These are phyloP conservation scores for Notholithocarpus densiflorus DNA, from an alignment of 306 rosid genomes.

Conservation along the genomic window DNA sequence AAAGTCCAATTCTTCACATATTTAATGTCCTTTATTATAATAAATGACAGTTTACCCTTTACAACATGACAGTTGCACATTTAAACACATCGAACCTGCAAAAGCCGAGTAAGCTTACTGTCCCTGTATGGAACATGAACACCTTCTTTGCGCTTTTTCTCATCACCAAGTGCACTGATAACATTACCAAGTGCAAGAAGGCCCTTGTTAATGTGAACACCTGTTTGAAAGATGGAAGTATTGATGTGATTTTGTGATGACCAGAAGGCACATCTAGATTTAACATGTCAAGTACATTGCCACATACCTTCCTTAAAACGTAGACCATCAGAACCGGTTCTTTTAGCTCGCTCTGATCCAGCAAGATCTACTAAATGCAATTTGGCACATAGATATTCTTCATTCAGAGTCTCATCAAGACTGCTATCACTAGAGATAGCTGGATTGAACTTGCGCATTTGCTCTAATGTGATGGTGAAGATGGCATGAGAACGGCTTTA, in stretches of 20 bases:
- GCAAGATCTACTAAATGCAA: conserved; percentile 99
- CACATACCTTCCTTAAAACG: conserved; percentile 94
- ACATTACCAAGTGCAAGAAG: conserved; percentile 99
- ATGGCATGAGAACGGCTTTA: conserved; percentile 98
- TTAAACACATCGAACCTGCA: conserved; percentile 65
- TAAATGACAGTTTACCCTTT: conserved; percentile 11
- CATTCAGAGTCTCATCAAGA: conserved; percentile 54
- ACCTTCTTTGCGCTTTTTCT: conserved; percentile 97
- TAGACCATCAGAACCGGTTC: conserved; percentile 98
- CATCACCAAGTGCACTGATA: conserved; percentile 99
- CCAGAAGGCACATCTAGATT: conserved; percentile 1
- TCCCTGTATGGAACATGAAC: conserved; percentile 97
- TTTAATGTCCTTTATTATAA: conserved; percentile 1
- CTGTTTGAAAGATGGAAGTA: conserved; percentile 45
- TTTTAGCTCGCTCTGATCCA: conserved; percentile 98
- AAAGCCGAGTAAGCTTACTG: conserved; percentile 96
- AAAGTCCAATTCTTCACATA: not conserved
- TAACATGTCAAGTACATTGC: conserved; percentile 8
- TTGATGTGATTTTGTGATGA: conserved; percentile 21
- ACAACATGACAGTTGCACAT: conserved; percentile 9
- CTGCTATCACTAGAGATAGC: conserved; percentile 40
- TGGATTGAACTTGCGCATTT: conserved; percentile 69
- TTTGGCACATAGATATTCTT: conserved; percentile 91
- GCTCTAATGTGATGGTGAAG: conserved; percentile 98
- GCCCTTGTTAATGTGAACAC: conserved; percentile 96